Base-by-base conservation (phyloP, 2,329 filamentous ascomycete genomes). In the Coleophoma eucalyptorum region DNA sequence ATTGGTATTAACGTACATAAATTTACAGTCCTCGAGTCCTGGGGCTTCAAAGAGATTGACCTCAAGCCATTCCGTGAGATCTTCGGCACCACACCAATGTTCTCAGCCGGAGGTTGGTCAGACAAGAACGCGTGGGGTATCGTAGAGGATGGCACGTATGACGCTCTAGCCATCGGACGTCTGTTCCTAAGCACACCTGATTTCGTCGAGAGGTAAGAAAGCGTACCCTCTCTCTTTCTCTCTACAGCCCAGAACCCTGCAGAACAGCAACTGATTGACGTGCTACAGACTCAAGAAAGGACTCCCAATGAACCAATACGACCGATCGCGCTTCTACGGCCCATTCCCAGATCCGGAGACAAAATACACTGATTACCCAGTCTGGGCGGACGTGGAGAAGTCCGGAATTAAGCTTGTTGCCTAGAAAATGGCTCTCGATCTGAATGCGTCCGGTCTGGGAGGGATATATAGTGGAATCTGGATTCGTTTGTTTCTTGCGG, bases 71-170 rank as follows among this genome's bases (percentile, higher is more conserved):
- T 81, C 58, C 73, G 77, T 18, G 56, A 70, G 11, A 81, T 82
- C 52, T 75, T 80, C 47, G 72, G 71, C 2, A 63, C 67, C 5
- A 77, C 78, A 0, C 78, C 78, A 0, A 79, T 83, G 64, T 72
- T 83, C 54, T 74, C 78, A 0, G 78, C 75, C 0, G 79, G 79
- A 5, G 79, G 79, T 0, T 83, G 75, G 64, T 68, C 76, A 47
- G 69, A 79, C 40, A 67, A 67, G 35, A 81, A 79, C 54, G 70
- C 69, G 0, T 76, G 72, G 67, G 75, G 72, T 2, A 70, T 77
- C 38, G 58, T 80, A 11, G 75, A 77, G 52, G 66, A 72, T 2
- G 71, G 70, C 3, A 69, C 63, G 21, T 76, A 76, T 48, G 75
- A 79, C 54, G 76, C 64, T 8, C 56, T 80, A 21, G 49, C 75